Percentiles rank a stretch among this genome's conserved stretches.
Conservation (phyloP, 2,329 filamentous ascomycete species). For the Diaporthe sp. region DNA sequence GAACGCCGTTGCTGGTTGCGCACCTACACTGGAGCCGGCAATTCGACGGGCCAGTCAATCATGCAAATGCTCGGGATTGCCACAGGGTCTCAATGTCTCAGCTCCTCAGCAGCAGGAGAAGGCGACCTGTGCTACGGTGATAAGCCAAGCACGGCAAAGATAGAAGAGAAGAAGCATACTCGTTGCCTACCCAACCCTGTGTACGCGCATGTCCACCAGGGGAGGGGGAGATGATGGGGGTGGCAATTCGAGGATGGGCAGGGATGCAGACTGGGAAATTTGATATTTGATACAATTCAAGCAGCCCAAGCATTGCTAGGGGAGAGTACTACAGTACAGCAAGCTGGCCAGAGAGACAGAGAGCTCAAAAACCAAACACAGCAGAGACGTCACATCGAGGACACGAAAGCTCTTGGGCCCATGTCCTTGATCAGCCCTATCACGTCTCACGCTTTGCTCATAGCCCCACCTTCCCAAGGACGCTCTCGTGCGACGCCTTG, state of each 20-base stretch:
- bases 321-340: too few relatives aligned
- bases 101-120: background rate
- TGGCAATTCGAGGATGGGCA: background rate
- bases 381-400: background rate
- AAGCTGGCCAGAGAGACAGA: background rate
- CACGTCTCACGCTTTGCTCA: slow-evolving; percentile 9
- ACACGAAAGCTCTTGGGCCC: background rate
- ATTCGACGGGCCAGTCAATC: background rate
- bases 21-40: background rate
- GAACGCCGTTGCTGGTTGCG: background rate
- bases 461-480: slow-evolving; percentile 1
- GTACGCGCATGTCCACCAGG: too few relatives aligned
- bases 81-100: background rate
- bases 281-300: background rate
- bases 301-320: background rate
- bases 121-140: background rate
- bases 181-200: too few relatives aligned
- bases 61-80: background rate
- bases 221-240: background rate
- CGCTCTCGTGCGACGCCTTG: slow-evolving; percentile 12
- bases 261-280: background rate
- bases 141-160: background rate
- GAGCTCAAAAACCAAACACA: background rate
- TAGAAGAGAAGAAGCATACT: background rate
- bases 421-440: slow-evolving; percentile 24